These are phyloP conservation scores for Lentinula edodes DNA, from an alignment of 768 basidiomycete genomes.

Conservation along the genomic window DNA sequence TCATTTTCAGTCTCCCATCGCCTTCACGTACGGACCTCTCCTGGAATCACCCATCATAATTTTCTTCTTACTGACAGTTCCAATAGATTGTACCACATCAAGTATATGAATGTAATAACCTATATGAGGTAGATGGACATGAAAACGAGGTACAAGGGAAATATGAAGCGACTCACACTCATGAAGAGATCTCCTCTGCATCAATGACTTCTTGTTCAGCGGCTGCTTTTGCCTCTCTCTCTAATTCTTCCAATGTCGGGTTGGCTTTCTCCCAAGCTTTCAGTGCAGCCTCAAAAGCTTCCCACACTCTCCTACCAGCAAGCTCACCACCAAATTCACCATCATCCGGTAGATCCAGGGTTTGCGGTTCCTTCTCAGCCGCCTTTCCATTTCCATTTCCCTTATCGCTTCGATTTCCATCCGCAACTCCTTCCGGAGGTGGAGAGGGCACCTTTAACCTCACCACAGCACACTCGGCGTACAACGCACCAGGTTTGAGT, in stretches of 20 bases:
- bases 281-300: constrained; percentile 62
- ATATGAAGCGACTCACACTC: background rate
- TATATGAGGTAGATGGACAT: background rate
- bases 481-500: constrained; percentile 72
- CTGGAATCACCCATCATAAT: no score
- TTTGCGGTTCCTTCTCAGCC: constrained; percentile 21
- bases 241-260: constrained; percentile 13
- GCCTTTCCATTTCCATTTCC: constrained; percentile 19
- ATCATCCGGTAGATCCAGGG: constrained; percentile 47
- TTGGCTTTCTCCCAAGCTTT: constrained; percentile 58
- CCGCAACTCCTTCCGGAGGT: constrained; percentile 9
- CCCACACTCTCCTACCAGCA: constrained; percentile 69
- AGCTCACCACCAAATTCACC: constrained; percentile 68
- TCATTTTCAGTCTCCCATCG: no score
- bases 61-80: no score
- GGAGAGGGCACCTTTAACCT: constrained; percentile 31
- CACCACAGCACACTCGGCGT: constrained; percentile 71
- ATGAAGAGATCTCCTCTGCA: background rate
- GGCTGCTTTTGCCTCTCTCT: constrained; percentile 6
- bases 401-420: background rate
- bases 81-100: no score
- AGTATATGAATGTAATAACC: no score
- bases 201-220: constrained; percentile 4
- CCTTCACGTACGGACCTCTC: no score
- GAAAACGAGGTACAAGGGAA: background rate